Evolutionary conservation across 148 eudicot species (phyloP).

Genomic region (Rhododendron simsii): DNA sequence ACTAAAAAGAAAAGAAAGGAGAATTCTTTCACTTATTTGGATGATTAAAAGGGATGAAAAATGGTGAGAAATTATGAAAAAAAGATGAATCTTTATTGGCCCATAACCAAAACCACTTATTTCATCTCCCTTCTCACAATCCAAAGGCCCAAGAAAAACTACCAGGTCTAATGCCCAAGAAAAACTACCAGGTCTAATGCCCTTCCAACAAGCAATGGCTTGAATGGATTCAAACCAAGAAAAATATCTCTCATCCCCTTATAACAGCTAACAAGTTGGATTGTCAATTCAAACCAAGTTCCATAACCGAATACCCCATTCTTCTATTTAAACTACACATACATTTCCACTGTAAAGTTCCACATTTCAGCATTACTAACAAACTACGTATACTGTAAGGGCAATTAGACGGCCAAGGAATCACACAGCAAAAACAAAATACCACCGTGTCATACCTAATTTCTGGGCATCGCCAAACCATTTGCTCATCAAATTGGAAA

Average conservation of each 20-base stretch:
- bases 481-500: conserved; percentile 88
- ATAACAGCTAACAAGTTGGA: neutral
- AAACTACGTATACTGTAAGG: neutral
- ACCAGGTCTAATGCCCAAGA: neutral
- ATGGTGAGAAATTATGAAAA: neutral
- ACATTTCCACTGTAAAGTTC: neutral
- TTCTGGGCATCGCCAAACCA: conserved; percentile 96
- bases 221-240: neutral
- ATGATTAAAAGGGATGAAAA: neutral
- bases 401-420: neutral
- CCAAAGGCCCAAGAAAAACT: neutral
- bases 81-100: neutral
- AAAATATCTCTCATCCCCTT: neutral
- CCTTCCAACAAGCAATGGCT: neutral
- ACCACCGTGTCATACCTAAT: conserved; percentile 43
- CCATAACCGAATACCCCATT: neutral
- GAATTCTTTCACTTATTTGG: neutral
- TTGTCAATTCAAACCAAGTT: neutral
- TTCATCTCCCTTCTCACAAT: neutral
- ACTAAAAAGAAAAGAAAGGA: neutral
- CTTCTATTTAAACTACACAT: neutral
- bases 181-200: neutral
- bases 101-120: neutral
- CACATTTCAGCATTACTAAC: neutral
- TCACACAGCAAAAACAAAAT: neutral